Base-by-base conservation (phyloP, 1,284 basidiomycete genomes). In the Tremellales sp. region DNA sequence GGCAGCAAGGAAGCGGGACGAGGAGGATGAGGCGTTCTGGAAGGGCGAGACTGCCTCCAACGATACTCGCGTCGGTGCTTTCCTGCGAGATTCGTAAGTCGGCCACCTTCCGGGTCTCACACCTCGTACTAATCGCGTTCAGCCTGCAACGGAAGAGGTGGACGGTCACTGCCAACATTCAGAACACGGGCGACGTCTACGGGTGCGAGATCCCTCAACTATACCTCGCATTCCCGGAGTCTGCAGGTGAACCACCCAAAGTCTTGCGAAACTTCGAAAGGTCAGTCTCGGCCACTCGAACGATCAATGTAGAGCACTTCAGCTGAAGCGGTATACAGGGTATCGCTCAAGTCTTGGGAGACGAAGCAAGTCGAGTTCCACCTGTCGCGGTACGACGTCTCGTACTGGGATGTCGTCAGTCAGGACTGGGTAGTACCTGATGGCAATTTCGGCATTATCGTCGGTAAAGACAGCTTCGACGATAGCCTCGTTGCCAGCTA, bases 181-280 rank as follows among this genome's bases (percentile, higher is more conserved):
- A 67, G 35, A 80, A 80, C 62, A 67, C 65, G 1, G 78, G 78
- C 11, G 40, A 53, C 4, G 60, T 74, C 2, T 60, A 65, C 4
- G 79, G 74, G 2, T 73, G 70, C 51, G 78, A 79, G 39, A 54
- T 73, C 8, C 68, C 64, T 1, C 68, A 76, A 56, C 52, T 74
- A 15, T 76, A 75, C 56, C 62, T 76, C 42, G 44, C 51, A 4
- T 78, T 67, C 68, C 76, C 76, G 8, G 39, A 40, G 19, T 47
- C 40, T 2, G 59, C 68, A 3, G 68, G 68, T 4, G 74, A 77
- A 56, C 75, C 75, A 5, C 70, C 71, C 6, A 63, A 62, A 27
- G 71, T 75, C 0, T 58, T 75, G 24, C 60, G 71, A 25, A 72
- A 72, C 52, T 72, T 72, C 52, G 52, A 49, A 2, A 50, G 46